Evolutionary conservation across 139 green algal species (phyloP), one percentile per base, ranked within the genome.

Genomic region (Chlamydomonas schloesseri): DNA sequence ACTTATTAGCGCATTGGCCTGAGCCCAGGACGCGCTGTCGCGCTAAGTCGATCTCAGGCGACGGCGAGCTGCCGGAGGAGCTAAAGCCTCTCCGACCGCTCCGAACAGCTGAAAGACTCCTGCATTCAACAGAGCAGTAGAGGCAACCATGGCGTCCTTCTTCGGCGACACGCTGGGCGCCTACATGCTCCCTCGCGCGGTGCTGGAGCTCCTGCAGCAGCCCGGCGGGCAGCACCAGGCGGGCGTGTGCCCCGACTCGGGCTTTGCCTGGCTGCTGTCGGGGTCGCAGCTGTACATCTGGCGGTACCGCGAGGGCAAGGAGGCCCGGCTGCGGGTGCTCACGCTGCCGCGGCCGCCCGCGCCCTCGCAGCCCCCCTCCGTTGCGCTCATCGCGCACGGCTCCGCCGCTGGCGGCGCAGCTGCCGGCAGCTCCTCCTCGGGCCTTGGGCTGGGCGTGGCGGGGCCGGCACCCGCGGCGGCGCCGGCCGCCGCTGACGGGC

Each of bases 271-370:
- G 85, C 46, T 82, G 17, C 71, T 81, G 2, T 53, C n/a, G n/a
- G 69, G 69, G 34, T 20, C 57, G 36, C 47, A 73, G 34, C 70
- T 89, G 26, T 78, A 55, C 57, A 26, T 89, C 68, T 89, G 85
- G 85, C 76, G 76, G n/a, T 82, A 78, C 36, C 42, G 57, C 8
- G 85, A 89, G 58, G 85, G 85, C 46, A 81, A 78, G 37, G 85
- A 89, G 26, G 85, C 85, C 0, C 76, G 85, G 0, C 28, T 89
- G 29, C 70, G 76, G 14, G 57, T 53, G 18, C 71, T 89, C 34
- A 71, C 47, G 13, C 77, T 89, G 31, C 77, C 70, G 28, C 58
- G 73, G 42, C 47, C 67, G 23, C 73, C 74, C 33, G 31, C 50
- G 29, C 68, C 68, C 36, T 42, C 28, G 6, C 29, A 64, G 26